Evolutionary conservation across 208 protist species (phyloP), one percentile per base, ranked within the genome.

Genomic region (Phytomonas sp.): DNA sequence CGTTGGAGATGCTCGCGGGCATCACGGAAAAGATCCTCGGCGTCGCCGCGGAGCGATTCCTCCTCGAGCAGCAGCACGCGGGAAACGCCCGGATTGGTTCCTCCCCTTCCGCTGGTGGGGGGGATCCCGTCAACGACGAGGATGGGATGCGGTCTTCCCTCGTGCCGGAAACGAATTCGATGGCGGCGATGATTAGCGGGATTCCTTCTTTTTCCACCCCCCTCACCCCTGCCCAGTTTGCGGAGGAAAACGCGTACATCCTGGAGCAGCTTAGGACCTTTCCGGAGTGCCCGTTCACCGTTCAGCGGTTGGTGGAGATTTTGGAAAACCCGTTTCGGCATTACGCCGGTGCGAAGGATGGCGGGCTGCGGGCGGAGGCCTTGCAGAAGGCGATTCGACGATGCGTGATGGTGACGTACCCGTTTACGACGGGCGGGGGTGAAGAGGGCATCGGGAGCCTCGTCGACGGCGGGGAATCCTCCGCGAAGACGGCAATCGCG

Each of bases 161-260:
- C 20, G 40, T 6, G 13, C 3, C 7, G 3, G 40, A 15, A 2
- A 15, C 20, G 3, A 63, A 30, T 17, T 11, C 60, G 9, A 34
- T n/a, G 31, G 20, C 30, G 30, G 60, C 60, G 60, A 30, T 2
- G 20, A 63, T 34, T 30, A n/a, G 60, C 15, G 60, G 30, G 60
- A n/a, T 63, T 30, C 15, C 60, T 5, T 36, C 60, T n/a, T 76
- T 72, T 59, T 37, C 64, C 36, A 31, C 34, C 15, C 64, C 64
- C 7, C 23, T 68, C 60, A 83, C 80, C 20, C 68, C 72, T 0
- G 76, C 76, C 60, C 72, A 82, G 67, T 96, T 96, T 67, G 65
- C 40, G 28, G 82, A 93, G 76, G 88, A 96, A 67, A 94, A 86
- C 70, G 67, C 63, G n/a, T 96, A 96, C 67, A 71, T 96, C 9